Conservation (phyloP, 2,329 filamentous ascomycete genomes). For the Chaetoscypha palmicola region DNA sequence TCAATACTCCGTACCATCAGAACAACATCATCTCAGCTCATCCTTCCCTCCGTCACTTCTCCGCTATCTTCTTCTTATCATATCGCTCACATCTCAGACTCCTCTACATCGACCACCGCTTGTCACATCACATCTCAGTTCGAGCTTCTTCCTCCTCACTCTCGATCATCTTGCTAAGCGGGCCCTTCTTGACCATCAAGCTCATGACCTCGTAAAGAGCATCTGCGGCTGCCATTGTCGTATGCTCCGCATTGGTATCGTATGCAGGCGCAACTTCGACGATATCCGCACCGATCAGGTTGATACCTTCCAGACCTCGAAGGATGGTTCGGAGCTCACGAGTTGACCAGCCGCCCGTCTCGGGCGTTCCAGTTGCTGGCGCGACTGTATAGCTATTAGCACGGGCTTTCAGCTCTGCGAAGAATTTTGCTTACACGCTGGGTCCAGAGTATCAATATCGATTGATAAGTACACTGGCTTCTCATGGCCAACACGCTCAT, state of each 20-base stretch:
- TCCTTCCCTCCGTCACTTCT: too few relatives aligned
- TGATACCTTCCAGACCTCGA: constrained; percentile 60
- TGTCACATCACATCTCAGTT: constrained; percentile 22
- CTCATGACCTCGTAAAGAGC: constrained; percentile 72
- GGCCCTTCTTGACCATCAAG: constrained; percentile 74
- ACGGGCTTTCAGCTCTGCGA: neutral
- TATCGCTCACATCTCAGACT: too few relatives aligned
- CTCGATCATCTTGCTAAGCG: constrained; percentile 46
- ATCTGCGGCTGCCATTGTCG: constrained; percentile 67
- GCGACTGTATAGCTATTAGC: constrained; percentile 43
- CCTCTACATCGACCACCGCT: too few relatives aligned
- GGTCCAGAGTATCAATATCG: constrained; percentile 84
- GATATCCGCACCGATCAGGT: constrained; percentile 63
- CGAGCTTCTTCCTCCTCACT: constrained; percentile 13
- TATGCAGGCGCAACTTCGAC: constrained; percentile 70
- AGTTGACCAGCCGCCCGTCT: constrained; percentile 71
- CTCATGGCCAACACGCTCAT: constrained; percentile 64
- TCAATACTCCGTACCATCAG: too few relatives aligned
- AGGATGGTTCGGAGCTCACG: constrained; percentile 66
- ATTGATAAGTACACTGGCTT: constrained; percentile 76
- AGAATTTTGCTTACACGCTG: constrained; percentile 51
- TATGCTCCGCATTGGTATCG: constrained; percentile 65
- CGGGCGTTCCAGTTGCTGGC: constrained; percentile 66
- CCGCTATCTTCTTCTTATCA: too few relatives aligned
- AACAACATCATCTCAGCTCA: too few relatives aligned